Base-by-base conservation (phyloP, 176 grass and related monocot genomes). In the Juncus effusus region DNA sequence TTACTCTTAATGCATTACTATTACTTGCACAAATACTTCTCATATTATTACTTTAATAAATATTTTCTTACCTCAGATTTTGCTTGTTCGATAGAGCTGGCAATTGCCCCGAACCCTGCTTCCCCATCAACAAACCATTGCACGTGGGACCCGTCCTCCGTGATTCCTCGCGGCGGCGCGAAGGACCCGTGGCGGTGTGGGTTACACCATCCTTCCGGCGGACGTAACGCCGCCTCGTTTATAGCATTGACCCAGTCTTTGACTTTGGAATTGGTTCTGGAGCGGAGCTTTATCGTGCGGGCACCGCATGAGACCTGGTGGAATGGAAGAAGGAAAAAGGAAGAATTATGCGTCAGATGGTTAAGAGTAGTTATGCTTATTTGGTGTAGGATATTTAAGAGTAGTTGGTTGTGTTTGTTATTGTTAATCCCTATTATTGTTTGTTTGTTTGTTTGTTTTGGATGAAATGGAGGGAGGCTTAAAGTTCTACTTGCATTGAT, bases 61-160 rank as follows among this genome's bases (percentile, higher is more conserved):
- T 28, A 28, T 28, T 28, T 73, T 74, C 60, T 15, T 6, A 89
- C 90, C 85, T 95, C 82, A 69, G 90, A 95, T 79, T 89, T 95
- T 13, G 85, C 85, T 65, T 83, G 57, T 74, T 86, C 82, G 28
- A 95, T 95, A 19, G 90, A 89, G 78, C 74, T 79, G 68, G 90
- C 85, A 78, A 95, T 89, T 67, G 90, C 90, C 16, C 83, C 80
- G 69, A 95, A 95, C 7, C 74, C 76, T 76, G 85, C 74, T 82
- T 76, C 64, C 51, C 90, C 90, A 74, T 95, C 90, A 45, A 95
- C 69, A 61, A 95, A 95, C 90, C 90, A 95, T 19, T 95, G 90
- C 15, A 83, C 90, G 2, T 64, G 15, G 67, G 78, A 89, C 50
- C 80, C 90, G 54, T 89, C 85, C 59, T 95, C 82, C 44, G 61